phyloP scores from a whole-genome alignment of 805 yeast genomes.

The Metschnikowia lunata region DNA sequence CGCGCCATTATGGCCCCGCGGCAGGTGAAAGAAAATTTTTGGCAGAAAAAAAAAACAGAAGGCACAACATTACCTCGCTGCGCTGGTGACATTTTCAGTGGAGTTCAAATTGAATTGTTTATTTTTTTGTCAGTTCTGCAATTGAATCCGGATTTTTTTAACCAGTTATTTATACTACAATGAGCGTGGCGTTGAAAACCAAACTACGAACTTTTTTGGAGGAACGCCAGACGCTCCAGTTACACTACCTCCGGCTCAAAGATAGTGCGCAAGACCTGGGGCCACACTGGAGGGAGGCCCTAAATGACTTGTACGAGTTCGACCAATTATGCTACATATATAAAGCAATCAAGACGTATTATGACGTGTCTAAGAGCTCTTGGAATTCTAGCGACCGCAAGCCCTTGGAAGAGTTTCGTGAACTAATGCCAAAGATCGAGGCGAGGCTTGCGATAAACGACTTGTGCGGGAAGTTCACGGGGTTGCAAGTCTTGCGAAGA shows the following conservation, averaged over 20 bases:
- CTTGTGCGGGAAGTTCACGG: constrained; percentile 19
- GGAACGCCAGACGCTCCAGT: constrained; percentile 6
- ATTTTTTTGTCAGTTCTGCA: too few relatives aligned
- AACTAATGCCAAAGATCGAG: constrained; percentile 18
- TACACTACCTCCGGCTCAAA: constrained; percentile 6
- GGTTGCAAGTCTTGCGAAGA: constrained; percentile 26
- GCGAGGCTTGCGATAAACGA: constrained; percentile 21
- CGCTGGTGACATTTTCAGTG: too few relatives aligned
- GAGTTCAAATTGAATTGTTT: too few relatives aligned
- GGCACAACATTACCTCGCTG: too few relatives aligned
- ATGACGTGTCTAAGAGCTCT: constrained; percentile 18
- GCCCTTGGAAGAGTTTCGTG: constrained; percentile 16
- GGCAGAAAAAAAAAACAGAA: too few relatives aligned
- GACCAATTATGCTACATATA: constrained; percentile 27
- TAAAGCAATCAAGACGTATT: constrained; percentile 22
- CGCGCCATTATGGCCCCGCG: too few relatives aligned
- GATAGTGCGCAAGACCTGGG: constrained; percentile 2
- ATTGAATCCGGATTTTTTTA: too few relatives aligned
- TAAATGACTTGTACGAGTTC: constrained; percentile 20
- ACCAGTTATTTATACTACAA: not conserved
- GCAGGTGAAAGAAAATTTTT: too few relatives aligned
- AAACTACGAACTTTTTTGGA: constrained; percentile 12
- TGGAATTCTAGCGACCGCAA: constrained; percentile 15
- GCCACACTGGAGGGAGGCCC: constrained; percentile 11
- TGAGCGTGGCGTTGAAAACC: constrained; percentile 12